Base-by-base conservation (phyloP, 139 green algal species). In the Picochlorum sp. region DNA sequence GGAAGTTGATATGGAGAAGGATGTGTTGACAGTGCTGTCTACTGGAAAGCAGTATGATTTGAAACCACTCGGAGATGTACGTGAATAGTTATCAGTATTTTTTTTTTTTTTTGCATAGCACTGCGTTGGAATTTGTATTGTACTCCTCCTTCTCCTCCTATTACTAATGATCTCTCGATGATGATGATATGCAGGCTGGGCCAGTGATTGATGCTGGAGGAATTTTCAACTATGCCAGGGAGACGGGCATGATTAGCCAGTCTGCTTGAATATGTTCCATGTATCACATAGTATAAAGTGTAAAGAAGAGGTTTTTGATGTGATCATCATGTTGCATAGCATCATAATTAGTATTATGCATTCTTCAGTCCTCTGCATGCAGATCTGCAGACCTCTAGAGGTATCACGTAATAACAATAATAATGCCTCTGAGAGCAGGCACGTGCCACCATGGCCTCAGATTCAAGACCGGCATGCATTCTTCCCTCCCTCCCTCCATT, bases 131-230 rank as follows among this genome's bases (percentile, higher is more conserved):
- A 30, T 30, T 30, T 30, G 28, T 30, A 30, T 30, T 0, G 28
- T 30, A 30, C 26, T 30, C n/a, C n/a, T n/a, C n/a, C n/a, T n/a
- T n/a, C n/a, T n/a, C n/a, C n/a, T n/a, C n/a, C n/a, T n/a, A n/a
- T n/a, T n/a, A 30, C 26, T 30, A 30, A 0, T 30, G 26, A 30
- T 13, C 34, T 41, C 8, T n/a, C n/a, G 34, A 41, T 41, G 31
- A 38, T 38, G 31, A 38, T 38, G 31, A 38, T 44, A 18, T 65
- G 58, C 79, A 95, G 85, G 90, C 90, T 13, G 88, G 84, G 0
- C 90, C 90, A 8, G 90, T 97, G 28, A 92, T 97, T 68, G 90
- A 97, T 58, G 90, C 89, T 21, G 89, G 89, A 5, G 90, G 90
- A 66, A 91, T 97, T 51, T 97, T 97, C 68, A 86, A 92, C n/a